phyloP scores from a whole-genome alignment of 1,284 basidiomycete genomes.

The Heterobasidion irregulare region DNA sequence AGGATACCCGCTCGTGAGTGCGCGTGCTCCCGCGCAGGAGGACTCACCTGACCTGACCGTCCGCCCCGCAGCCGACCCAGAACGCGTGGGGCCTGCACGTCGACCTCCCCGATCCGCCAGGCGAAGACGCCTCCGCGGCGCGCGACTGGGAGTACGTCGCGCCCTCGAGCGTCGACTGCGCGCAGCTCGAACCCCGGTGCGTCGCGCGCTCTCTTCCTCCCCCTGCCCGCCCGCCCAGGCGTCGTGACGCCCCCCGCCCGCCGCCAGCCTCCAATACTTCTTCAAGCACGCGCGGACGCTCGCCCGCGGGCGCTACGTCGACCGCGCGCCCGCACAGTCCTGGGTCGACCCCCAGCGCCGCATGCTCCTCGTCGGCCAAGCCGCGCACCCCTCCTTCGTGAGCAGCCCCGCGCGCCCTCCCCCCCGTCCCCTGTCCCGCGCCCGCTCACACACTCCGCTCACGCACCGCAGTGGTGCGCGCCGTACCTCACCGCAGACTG shows the following conservation, averaged over 20 bases:
- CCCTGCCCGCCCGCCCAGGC: no score
- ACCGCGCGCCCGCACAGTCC: slow-evolving; percentile 6
- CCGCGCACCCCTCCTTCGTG: slow-evolving; percentile 58
- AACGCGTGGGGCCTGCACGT: no score
- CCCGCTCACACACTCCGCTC: slow-evolving; percentile 19
- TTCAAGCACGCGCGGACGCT: background rate
- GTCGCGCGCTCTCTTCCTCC: no score
- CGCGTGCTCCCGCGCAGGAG: no score
- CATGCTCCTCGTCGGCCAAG: slow-evolving; percentile 31
- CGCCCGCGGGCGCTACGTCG: slow-evolving; percentile 28
- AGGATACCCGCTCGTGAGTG: no score
- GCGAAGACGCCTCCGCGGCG: no score
- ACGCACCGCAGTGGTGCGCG: background rate
- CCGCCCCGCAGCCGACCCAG: no score
- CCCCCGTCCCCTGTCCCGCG: slow-evolving; percentile 44
- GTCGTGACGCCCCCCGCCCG: background rate
- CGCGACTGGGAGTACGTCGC: no score
- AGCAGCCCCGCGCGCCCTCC: slow-evolving; percentile 14
- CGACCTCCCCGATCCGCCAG: no score
- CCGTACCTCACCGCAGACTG: background rate
- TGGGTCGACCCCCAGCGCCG: slow-evolving; percentile 1
- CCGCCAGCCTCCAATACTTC: background rate
- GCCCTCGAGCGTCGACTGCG: no score
- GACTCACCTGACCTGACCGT: no score
- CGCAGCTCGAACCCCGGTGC: no score